Conservation (phyloP, 371 early-diverging fungal species). For the Funneliformis caledonium region DNA sequence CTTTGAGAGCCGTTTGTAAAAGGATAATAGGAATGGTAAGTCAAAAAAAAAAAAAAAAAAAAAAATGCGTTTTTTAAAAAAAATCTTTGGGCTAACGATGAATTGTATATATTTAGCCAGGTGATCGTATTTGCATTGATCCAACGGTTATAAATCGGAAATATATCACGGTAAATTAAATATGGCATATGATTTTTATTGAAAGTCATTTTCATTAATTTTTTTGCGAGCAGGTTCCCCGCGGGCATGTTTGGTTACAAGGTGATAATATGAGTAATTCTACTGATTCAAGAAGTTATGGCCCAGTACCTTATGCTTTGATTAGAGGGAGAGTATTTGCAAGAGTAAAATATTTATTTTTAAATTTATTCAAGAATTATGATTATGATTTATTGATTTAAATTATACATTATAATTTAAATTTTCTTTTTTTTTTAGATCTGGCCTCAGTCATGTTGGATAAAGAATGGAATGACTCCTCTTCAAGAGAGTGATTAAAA, state of each 20-base stretch:
- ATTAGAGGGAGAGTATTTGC: slow-evolving; percentile 75
- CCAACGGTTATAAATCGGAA: slow-evolving; percentile 61
- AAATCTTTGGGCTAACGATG: background rate
- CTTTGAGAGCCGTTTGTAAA: slow-evolving; percentile 72
- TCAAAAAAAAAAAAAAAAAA: background rate
- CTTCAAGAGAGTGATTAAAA: slow-evolving; percentile 5
- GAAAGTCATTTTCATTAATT: background rate
- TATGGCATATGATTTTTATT: background rate
- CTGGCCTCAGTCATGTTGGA: slow-evolving; percentile 42
- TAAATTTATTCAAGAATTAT: background rate
- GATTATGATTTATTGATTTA: background rate
- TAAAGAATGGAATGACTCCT: slow-evolving; percentile 39
- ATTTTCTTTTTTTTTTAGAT: slow-evolving; percentile 17
- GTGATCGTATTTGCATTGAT: slow-evolving; percentile 72
- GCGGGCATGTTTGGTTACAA: slow-evolving; percentile 72
- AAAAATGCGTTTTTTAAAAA: background rate
- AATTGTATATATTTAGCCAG: slow-evolving; percentile 56
- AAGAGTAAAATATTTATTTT: slow-evolving; percentile 53
- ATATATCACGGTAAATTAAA: slow-evolving; percentile 55
- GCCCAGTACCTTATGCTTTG: slow-evolving; percentile 83
- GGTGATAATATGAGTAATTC: slow-evolving; percentile 86
- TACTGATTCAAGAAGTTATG: slow-evolving; percentile 81
- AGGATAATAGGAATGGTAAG: slow-evolving; percentile 77
- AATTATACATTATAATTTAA: background rate
- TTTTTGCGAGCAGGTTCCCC: slow-evolving; percentile 53